These are phyloP conservation scores for Ogataea hybrid DNA, from an alignment of 1,139 yeast genomes.

Conservation along the genomic window DNA sequence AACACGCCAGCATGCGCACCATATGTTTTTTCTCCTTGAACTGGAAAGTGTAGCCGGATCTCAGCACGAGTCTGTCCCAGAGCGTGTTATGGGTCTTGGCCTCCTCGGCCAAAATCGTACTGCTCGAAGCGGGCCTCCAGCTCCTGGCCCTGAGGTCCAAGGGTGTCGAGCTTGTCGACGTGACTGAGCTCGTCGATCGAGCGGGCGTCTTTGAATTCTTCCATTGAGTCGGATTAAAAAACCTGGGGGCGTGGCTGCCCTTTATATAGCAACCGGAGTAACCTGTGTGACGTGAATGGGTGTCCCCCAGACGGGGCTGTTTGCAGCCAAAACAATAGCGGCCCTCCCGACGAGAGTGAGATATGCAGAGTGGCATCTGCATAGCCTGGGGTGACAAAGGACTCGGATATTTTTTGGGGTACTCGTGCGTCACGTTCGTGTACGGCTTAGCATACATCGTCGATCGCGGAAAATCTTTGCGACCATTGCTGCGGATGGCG, in stretches of 20 bases:
- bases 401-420: neutral
- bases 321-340: neutral
- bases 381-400: neutral
- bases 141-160: constrained; percentile 19
- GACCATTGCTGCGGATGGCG: neutral
- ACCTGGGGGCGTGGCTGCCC: neutral
- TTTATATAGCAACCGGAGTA: neutral
- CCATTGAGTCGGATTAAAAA: neutral
- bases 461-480: neutral
- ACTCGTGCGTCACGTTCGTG: neutral
- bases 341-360: neutral
- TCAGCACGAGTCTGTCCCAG: constrained; percentile 23
- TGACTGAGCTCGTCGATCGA: constrained; percentile 18
- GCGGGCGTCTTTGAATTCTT: constrained; percentile 2
- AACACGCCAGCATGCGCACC: constrained; percentile 46
- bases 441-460: neutral
- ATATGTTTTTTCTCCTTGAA: constrained; percentile 45
- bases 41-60: constrained; percentile 26
- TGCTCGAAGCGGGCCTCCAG: constrained; percentile 20
- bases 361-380: neutral
- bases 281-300: no score
- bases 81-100: constrained; percentile 10
- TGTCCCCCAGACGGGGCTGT: no score
- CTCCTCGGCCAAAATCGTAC: constrained; percentile 20
- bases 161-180: constrained; percentile 15